Percentiles rank a stretch among this genome's conserved stretches.
These are phyloP conservation scores for Posidonia oceanica DNA, from an alignment of 116 monocot species.

Conservation along the genomic window DNA sequence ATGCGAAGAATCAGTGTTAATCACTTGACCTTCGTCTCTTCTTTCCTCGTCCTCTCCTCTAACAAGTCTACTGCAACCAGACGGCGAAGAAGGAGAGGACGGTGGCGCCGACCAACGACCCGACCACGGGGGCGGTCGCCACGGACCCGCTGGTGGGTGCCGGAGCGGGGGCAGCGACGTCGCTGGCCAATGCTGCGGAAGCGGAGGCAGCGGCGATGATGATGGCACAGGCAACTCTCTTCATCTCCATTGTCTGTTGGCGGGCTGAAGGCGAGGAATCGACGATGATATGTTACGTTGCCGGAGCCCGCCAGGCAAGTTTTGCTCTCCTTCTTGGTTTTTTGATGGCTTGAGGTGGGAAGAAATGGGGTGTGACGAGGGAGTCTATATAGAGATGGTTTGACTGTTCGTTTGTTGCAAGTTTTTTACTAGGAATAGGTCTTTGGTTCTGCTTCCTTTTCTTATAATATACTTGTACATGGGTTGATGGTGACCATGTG, in stretches of 20 bases:
- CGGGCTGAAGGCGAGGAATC: not conserved
- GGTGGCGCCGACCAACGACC: conserved; percentile 36
- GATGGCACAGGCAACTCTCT: conserved; percentile 43
- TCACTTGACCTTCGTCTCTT: no score
- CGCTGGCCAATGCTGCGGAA: conserved; percentile 25
- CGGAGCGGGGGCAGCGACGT: conserved; percentile 29
- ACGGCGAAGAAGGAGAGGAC: conserved; percentile 57
- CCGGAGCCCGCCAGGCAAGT: no score
- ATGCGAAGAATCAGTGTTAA: not conserved
- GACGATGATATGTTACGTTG: not conserved
- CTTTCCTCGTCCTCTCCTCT: not conserved
- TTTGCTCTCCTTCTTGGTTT: not conserved
- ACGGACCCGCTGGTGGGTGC: conserved; percentile 26
- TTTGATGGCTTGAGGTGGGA: conserved; percentile 1
- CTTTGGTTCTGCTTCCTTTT: not conserved
- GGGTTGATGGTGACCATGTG: not conserved
- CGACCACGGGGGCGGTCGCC: conserved; percentile 27
- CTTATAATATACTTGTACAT: not conserved
- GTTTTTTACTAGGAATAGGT: no score
- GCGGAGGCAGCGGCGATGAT: conserved; percentile 40
- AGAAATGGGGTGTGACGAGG: not conserved
- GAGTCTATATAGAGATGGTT: not conserved
- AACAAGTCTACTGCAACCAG: conserved; percentile 22
- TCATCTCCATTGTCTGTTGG: conserved; percentile 50
- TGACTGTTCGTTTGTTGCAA: not conserved